Percentiles rank a stretch among this genome's conserved stretches.
Conservation (phyloP, 2,329 filamentous ascomycete species). For the Colletotrichum phormii region DNA sequence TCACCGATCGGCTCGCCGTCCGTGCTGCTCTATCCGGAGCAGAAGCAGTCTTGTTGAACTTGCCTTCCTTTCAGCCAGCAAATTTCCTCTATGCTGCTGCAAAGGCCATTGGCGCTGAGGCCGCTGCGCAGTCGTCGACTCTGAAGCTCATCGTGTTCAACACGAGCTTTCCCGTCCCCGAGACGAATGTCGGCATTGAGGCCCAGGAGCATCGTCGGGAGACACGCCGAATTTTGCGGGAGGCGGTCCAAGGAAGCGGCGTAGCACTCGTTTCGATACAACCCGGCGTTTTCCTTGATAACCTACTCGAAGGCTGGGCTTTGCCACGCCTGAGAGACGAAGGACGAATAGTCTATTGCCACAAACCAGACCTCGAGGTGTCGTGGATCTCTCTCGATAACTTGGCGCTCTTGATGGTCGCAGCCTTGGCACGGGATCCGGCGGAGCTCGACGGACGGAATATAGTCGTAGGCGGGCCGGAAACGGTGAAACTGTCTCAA, state of each 20-base stretch:
- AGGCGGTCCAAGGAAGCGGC: constrained; percentile 33
- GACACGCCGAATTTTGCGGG: constrained; percentile 46
- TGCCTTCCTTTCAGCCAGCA: background rate
- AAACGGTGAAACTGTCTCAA: background rate
- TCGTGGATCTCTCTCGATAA: background rate
- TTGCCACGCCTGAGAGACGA: constrained; percentile 38
- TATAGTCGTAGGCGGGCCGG: background rate
- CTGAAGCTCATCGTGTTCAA: constrained; percentile 42
- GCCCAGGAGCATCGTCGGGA: constrained; percentile 45
- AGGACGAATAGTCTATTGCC: background rate
- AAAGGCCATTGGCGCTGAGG: constrained; percentile 64
- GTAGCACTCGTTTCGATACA: constrained; percentile 49
- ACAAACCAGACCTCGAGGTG: background rate
- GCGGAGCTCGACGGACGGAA: background rate
- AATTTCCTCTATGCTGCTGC: constrained; percentile 55
- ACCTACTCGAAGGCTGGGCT: constrained; percentile 53
- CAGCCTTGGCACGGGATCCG: background rate
- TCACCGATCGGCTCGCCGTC: background rate
- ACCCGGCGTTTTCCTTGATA: constrained; percentile 52
- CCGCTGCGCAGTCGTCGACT: constrained; percentile 67
- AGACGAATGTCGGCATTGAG: constrained; percentile 38
- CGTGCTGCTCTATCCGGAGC: background rate
- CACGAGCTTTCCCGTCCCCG: constrained; percentile 44
- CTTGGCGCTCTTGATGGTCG: background rate
- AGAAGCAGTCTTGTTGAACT: background rate